A percentile compares a stretch with the other conserved stretches of the same genome.
These are phyloP conservation scores for Neurospora sp. DNA, from an alignment of 2,329 filamentous ascomycete genomes.

Conservation along the genomic window DNA sequence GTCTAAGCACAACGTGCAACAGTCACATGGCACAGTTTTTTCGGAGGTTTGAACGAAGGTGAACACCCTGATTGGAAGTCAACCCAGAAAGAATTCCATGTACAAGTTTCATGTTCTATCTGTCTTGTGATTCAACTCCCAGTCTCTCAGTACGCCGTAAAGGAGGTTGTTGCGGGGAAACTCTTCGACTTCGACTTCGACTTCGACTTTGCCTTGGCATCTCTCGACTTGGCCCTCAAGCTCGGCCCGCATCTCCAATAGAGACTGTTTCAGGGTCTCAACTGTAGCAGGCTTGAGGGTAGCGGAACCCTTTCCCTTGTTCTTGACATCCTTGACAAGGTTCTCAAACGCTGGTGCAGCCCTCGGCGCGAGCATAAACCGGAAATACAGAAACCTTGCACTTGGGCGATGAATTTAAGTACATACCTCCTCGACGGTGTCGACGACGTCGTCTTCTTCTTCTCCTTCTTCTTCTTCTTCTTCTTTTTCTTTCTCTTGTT, in stretches of 20 bases:
- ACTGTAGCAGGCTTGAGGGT: background rate
- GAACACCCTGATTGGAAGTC: background rate
- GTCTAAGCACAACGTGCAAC: background rate
- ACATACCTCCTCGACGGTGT: too few species aligned
- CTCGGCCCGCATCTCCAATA: background rate
- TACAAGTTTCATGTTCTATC: background rate
- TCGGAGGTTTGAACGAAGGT: background rate
- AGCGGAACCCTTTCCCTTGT: background rate
- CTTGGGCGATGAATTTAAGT: too few species aligned
- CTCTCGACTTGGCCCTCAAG: background rate
- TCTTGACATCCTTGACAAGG: background rate
- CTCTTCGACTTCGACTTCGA: conserved; percentile 35
- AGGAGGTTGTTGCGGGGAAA: conserved; percentile 65
- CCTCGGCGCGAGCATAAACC: background rate
- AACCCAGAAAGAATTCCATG: background rate
- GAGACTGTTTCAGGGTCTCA: background rate
- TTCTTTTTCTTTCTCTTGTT: too few species aligned
- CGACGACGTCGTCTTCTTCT: too few species aligned
- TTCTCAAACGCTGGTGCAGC: conserved; percentile 4
- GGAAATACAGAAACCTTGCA: too few species aligned
- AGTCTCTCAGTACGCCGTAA: conserved; percentile 86
- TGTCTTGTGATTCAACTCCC: conserved; percentile 60
- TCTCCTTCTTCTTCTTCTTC: too few species aligned
- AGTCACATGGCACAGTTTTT: background rate
- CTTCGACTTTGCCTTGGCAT: background rate